phyloP scores from a whole-genome alignment of 1,284 basidiomycete genomes.

The Trichosporon ovoides region DNA sequence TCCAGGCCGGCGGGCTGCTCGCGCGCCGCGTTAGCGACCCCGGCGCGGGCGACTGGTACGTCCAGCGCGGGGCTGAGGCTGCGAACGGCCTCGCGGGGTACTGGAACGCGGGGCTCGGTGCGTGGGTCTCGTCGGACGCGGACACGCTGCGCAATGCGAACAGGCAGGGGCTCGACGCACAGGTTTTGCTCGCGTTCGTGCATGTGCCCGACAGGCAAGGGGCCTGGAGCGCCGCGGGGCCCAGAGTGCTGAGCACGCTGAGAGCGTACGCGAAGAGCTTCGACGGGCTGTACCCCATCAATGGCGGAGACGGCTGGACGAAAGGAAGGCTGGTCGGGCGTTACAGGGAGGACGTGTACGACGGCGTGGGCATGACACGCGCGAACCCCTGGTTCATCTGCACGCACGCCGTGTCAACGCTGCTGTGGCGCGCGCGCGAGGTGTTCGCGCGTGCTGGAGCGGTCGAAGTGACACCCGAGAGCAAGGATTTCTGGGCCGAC shows the following conservation, averaged over 20 bases:
- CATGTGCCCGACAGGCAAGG: constrained; percentile 34
- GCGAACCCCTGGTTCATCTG: constrained; percentile 51
- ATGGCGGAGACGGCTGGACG: constrained; percentile 33
- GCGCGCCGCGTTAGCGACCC: constrained; percentile 43
- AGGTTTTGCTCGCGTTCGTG: constrained; percentile 47
- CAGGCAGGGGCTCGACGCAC: constrained; percentile 46
- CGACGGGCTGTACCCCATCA: constrained; percentile 46
- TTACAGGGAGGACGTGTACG: constrained; percentile 51
- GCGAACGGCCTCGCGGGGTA: constrained; percentile 35
- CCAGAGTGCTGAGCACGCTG: constrained; percentile 41
- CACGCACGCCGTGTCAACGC: constrained; percentile 48
- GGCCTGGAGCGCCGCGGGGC: constrained; percentile 21
- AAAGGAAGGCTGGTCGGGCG: constrained; percentile 49
- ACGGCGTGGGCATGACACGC: constrained; percentile 42
- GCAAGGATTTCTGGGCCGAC: constrained; percentile 42
- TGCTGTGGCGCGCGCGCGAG: constrained; percentile 38
- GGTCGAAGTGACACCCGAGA: constrained; percentile 23
- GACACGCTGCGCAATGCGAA: neutral
- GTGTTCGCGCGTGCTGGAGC: constrained; percentile 14
- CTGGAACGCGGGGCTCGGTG: constrained; percentile 5
- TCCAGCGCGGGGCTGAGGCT: constrained; percentile 31
- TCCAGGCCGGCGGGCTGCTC: constrained; percentile 47
- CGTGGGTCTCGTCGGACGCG: neutral
- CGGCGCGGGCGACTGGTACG: constrained; percentile 43
- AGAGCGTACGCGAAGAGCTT: constrained; percentile 42